Base-by-base conservation (phyloP, 1,139 yeast genomes). In the Magnusiomyces starmeri region DNA sequence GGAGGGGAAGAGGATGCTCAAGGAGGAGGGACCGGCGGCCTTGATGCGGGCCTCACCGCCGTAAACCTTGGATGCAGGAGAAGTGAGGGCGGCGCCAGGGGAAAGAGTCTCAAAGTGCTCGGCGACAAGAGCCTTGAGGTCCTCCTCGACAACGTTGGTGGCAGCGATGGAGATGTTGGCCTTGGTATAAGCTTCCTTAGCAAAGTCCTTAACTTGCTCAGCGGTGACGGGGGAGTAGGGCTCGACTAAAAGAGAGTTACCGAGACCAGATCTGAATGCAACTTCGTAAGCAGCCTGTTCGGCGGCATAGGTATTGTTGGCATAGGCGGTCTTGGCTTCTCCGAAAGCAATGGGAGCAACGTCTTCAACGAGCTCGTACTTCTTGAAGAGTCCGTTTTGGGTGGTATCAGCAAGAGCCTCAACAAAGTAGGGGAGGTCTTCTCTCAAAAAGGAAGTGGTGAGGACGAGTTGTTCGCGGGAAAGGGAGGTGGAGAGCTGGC, bases 381-480 rank as follows among this genome's bases (percentile, higher is more conserved):
- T 59, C 58, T 85, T 84, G 79, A 76, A 89, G 48, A 83, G 73
- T 54, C 95, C 79, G 70, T 79, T 77, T 64, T 83, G 72, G 59
- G 89, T 73, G 52, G 85, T 85, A 65, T 84, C 85, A 63, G 87
- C 92, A 56, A 94, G 75, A 46, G 89, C 86, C 65, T 85, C 87
- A 57, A 90, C 95, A 70, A 82, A 92, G 78, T 82, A 92, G 59
- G 97, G 97, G 66, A 94, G 80, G 62, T 85, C 87, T 71, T 85
- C 86, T 70, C 83, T 83, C 71, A 92, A 79, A 75, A 92, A 92
- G 62, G 80, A 77, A 54, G 97, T 83, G 61, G 81, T 77, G 67
- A 92, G 79, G 58, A 85, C 79, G 60, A 94, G 78, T 64, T 83
- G 76, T 69, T 92, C 97, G 75, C 97, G 85, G 68, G 88, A 81